A percentile compares a stretch with the other conserved stretches of the same genome.
These are phyloP conservation scores for Colletotrichum camelliae DNA, from an alignment of 2,329 filamentous ascomycete species.

Conservation along the genomic window DNA sequence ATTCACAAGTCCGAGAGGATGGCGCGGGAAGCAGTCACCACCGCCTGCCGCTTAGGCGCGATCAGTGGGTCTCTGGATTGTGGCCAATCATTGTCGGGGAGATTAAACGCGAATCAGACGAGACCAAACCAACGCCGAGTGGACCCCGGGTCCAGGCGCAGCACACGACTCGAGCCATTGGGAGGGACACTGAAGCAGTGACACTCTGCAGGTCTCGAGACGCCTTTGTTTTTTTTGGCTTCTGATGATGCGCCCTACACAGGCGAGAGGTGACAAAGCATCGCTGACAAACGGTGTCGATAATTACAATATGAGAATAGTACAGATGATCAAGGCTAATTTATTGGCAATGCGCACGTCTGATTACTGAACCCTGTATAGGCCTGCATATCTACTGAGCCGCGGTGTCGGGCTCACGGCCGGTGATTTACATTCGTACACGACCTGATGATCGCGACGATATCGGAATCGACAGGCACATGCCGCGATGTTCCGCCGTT, in stretches of 20 bases:
- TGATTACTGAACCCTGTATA: not conserved
- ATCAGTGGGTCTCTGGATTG: not conserved
- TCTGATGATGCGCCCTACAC: not conserved
- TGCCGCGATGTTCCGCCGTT: not conserved
- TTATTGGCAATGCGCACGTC: not conserved
- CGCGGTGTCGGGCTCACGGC: not conserved
- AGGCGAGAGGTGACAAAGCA: not conserved
- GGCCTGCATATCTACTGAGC: not conserved
- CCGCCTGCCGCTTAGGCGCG: conserved; percentile 19
- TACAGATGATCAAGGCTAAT: not conserved
- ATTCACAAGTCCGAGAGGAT: conserved; percentile 5
- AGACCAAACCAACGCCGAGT: conserved; percentile 3
- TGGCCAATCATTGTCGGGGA: not conserved
- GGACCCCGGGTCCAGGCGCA: not conserved
- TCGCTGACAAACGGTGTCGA: not conserved
- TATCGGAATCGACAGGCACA: not conserved
- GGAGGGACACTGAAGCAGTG: not conserved
- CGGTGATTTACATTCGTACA: not conserved
- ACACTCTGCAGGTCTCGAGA: not conserved
- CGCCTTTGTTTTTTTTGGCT: not conserved
- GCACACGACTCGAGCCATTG: not conserved
- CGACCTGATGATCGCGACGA: not conserved
- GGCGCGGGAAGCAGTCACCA: conserved; percentile 18
- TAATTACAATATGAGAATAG: not conserved
- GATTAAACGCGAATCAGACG: conserved; percentile 14